Evolutionary conservation across 768 basidiomycete genomes (phyloP), one percentile per base, ranked within the genome.

Genomic region (Naganishia vishniacii): DNA sequence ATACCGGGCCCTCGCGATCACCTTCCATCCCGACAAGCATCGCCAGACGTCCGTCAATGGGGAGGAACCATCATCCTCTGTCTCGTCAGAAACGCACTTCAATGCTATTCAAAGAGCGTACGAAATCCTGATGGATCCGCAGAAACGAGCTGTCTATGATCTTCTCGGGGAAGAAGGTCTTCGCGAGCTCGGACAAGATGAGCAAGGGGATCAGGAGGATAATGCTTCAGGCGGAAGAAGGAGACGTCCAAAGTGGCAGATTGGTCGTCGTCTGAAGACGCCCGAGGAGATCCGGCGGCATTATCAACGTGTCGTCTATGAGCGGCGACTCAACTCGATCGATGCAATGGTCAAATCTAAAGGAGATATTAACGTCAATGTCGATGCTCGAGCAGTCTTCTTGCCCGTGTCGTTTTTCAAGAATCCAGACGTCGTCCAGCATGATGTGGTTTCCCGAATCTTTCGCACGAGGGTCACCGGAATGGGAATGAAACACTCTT

Each of bases 161-260:
- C 75, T 81, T 32, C 80, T 89, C 71, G 89, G 88, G 81, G 73
- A 77, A 76, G 45, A 78, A 34, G 80, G 80, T 4, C 64, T 81
- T 23, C 72, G 72, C 65, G 25, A 69, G 69, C 7, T 79, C 74
- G 83, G 87, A 88, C 64, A 91, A 93, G 70, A 81, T 86, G 44
- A 80, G 92, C 25, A 87, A 91, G 72, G 84, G 85, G 7, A 83
- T 97, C 67, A 95, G 91, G 78, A 91, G 94, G 82, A 85, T 88
- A 70, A 89, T 88, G 75, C 90, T 88, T 65, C 84, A 86, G 41
- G 78, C 90, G 69, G 87, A 90, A 28, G 42, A 72, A 69, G 84
- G 83, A 37, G 81, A 82, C 11, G 80, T 67, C 51, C 37, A 26
- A 51, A 51, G 1, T 58, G 62, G 53, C 48, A 62, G 25, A 29